phyloP scores from a whole-genome alignment of 345 rosid species.

The Syzygium jambos region DNA sequence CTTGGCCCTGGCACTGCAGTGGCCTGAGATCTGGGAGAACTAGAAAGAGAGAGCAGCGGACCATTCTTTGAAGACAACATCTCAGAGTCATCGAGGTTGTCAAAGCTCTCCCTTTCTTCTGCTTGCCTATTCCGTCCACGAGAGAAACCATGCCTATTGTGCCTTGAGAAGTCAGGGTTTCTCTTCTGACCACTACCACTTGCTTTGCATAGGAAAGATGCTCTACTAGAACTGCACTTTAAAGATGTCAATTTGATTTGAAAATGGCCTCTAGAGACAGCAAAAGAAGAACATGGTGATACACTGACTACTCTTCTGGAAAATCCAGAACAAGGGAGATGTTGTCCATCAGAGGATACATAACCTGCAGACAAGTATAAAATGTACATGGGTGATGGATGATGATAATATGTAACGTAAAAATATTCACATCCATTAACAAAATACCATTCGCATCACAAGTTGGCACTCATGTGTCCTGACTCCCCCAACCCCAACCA shows the following conservation, averaged over 20 bases:
- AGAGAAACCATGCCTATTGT: conserved; percentile 42
- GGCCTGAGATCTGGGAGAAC: conserved; percentile 60
- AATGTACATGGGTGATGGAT: background rate
- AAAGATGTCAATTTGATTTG: conserved; percentile 25
- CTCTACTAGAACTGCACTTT: conserved; percentile 21
- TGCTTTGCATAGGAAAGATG: conserved; percentile 46
- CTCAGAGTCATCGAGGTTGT: conserved; percentile 46
- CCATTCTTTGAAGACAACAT: conserved; percentile 52
- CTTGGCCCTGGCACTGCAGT: conserved; percentile 65
- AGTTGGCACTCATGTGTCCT: background rate
- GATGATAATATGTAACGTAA: background rate
- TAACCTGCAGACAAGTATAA: conserved; percentile 37
- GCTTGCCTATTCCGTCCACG: conserved; percentile 54
- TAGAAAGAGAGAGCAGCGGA: conserved; percentile 45
- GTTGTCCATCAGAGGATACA: conserved; percentile 37
- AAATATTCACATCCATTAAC: background rate
- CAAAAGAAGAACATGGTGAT: conserved; percentile 26
- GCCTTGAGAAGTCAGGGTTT: conserved; percentile 65
- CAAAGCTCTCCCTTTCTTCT: conserved; percentile 51
- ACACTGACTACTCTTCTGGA: conserved; percentile 29
- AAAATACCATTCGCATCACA: background rate
- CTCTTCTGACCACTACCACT: conserved; percentile 52
- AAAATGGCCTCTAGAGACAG: conserved; percentile 10
- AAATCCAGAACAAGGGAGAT: conserved; percentile 35
- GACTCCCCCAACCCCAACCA: background rate